Percentiles rank a stretch among this genome's conserved stretches.
phyloP scores from a whole-genome alignment of 805 yeast species.

The Yamadazyma olivae region DNA sequence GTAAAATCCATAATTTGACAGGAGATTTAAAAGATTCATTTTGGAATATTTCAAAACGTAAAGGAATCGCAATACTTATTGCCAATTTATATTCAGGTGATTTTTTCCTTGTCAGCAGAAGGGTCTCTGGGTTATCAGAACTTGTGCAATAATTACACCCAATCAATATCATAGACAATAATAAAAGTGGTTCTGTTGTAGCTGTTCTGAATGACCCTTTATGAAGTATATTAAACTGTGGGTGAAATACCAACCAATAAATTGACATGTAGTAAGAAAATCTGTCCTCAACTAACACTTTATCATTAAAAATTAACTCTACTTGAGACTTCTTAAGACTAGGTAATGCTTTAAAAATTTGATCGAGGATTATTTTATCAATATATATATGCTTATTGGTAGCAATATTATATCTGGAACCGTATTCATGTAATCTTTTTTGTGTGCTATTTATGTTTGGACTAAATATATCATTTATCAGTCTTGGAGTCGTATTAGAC shows the following conservation, averaged over 20 bases:
- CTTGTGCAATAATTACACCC: constrained; percentile 47
- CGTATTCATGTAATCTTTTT: constrained; percentile 10
- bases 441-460: constrained; percentile 5
- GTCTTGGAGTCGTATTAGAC: constrained; percentile 6
- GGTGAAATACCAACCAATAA: constrained; percentile 61
- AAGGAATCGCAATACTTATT: constrained; percentile 48
- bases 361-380: constrained; percentile 33
- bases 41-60: constrained; percentile 69
- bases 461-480: constrained; percentile 6
- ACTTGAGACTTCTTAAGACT: constrained; percentile 22
- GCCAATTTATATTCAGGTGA: constrained; percentile 42
- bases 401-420: constrained; percentile 18
- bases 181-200: constrained; percentile 45
- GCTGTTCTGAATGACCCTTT: constrained; percentile 54
- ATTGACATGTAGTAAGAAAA: constrained; percentile 33
- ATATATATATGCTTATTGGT: constrained; percentile 36
- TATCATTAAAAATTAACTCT: constrained; percentile 23
- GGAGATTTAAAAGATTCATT: constrained; percentile 76
- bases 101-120: constrained; percentile 13
- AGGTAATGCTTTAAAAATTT: constrained; percentile 28
- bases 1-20: constrained; percentile 71
- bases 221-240: constrained; percentile 58
- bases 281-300: constrained; percentile 23
- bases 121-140: constrained; percentile 7
- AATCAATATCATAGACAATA: constrained; percentile 53